These are phyloP conservation scores for Styphnolobium japonicum DNA, from an alignment of 306 rosid genomes.

Conservation along the genomic window DNA sequence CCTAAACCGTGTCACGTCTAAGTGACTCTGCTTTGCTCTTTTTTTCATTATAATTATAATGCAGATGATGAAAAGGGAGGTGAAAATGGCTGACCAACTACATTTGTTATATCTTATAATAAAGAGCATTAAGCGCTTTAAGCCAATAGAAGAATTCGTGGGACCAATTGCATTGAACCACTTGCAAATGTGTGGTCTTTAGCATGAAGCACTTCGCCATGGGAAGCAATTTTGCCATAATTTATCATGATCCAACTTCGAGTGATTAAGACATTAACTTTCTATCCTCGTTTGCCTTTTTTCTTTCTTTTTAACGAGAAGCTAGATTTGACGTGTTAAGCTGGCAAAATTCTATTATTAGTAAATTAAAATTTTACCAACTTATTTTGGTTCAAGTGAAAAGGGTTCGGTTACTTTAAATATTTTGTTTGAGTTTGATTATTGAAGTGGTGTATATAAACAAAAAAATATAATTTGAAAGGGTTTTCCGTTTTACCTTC, in stretches of 20 bases:
- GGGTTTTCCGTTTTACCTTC: too few relatives aligned
- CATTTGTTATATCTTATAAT: constrained; percentile 2
- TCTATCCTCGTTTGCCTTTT: background rate
- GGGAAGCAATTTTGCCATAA: background rate
- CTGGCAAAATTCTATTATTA: background rate
- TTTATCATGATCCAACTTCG: constrained; percentile 6
- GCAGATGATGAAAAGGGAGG: constrained; percentile 19
- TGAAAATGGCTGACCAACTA: constrained; percentile 27
- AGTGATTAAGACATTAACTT: constrained; percentile 4
- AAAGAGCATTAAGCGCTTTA: background rate
- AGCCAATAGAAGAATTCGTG: background rate
- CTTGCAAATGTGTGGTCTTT: background rate
- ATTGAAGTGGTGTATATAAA: too few relatives aligned
- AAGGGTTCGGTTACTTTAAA: too few relatives aligned
- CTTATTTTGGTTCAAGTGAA: too few relatives aligned
- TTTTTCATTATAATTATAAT: background rate
- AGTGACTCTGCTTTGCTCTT: background rate
- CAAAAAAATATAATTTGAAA: too few relatives aligned
- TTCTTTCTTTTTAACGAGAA: background rate
- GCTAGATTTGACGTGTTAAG: background rate
- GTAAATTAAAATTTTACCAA: too few relatives aligned
- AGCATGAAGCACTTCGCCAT: constrained; percentile 18
- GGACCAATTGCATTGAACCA: background rate
- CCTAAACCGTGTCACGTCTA: constrained; percentile 19
- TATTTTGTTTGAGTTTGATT: too few relatives aligned